Base-by-base conservation (phyloP, 306 rosid species). In the Prunus salicina region DNA sequence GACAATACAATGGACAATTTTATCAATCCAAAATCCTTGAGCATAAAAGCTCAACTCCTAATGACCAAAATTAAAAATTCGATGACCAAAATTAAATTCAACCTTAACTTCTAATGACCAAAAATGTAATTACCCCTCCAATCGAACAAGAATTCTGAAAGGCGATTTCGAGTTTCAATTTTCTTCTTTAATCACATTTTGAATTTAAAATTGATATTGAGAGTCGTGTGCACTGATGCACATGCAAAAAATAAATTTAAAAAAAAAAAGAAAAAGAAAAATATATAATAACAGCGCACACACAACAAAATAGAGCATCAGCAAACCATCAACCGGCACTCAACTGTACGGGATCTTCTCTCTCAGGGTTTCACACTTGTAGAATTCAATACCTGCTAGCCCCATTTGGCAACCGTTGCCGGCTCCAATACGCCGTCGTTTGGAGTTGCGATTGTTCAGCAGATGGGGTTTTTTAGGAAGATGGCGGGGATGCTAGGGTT, bases 401-500 rank as follows among this genome's bases (percentile, higher is more conserved):
- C 47, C 27, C 14, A 50, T 52, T 11, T 16, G n/a, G 27, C 8
- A 18, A 12, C 38, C 57, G 22, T 4, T 38, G 64, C 63, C 67
- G 30, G 38, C 50, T 6, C 43, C 45, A 20, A 50, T 22, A 57
- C 70, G 70, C 53, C 27, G 47, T 61, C 77, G 63, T 38, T 61
- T 7, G 73, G 47, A 19, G 34, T 47, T 18, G 60, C 8, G 56
- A 49, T 13, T 19, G 55, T 67, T 64, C 32, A 18, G 15, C 15
- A 77, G 77, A 96, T 96, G 98, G 64, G 91, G 55, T 24, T 91
- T 1, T 30, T 92, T 0, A 91, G 28, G 88, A 87, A 62, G 78
- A 0, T 96, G 12, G 82, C 69, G 12, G 94, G 84, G 47, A 63
- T 86, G 1, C 82, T 91, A 79, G 98, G 99, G 91, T 16, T 96